Evolutionary conservation across 345 rosid genomes (phyloP), one percentile per base, ranked within the genome.

Genomic region (Dipteronia dyeriana): DNA sequence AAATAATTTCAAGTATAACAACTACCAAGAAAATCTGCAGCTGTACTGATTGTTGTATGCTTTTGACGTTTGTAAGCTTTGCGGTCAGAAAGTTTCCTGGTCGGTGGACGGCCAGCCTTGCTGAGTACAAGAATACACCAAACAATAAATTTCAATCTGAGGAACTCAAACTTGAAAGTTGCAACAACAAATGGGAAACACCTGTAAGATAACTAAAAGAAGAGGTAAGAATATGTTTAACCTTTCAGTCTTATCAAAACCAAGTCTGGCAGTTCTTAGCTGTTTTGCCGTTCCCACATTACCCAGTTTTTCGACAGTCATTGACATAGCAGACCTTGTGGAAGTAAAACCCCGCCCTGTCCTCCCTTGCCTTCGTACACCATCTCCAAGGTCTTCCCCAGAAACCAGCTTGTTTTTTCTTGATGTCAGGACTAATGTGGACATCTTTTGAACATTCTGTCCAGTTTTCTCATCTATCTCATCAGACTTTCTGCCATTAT

Each of bases 31-130:
- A 90, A 90, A 87, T 91, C 95, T 66, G 90, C 88, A 70, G 90
- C 68, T 73, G 88, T 80, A 78, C 85, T 86, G 64, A 87, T 72
- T 14, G 85, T 83, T 20, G 91, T 72, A 75, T 86, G 92, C 81
- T 88, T 90, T 82, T 91, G 92, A 38, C 94, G 95, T 71, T 82
- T 81, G 86, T 94, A 91, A 76, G 92, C 93, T 85, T 87, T 94
- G 66, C 98, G 94, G 79, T 89, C 98, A 82, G 97, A 87, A 75
- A 89, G 91, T 88, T 96, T 96, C 85, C 98, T 90, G 75, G 93
- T 85, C 68, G 95, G 89, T 67, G 95, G 97, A 80, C 98, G 94
- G 70, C 99, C 97, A n/a, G 87, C 81, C 83, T 89, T 94, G 88
- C 98, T 94, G 97, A 76, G 74, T 41, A 85, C 73, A 54, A 82